Evolutionary conservation across 2,329 filamentous ascomycete species (phyloP).

Genomic region (Cladorrhinum sp.): DNA sequence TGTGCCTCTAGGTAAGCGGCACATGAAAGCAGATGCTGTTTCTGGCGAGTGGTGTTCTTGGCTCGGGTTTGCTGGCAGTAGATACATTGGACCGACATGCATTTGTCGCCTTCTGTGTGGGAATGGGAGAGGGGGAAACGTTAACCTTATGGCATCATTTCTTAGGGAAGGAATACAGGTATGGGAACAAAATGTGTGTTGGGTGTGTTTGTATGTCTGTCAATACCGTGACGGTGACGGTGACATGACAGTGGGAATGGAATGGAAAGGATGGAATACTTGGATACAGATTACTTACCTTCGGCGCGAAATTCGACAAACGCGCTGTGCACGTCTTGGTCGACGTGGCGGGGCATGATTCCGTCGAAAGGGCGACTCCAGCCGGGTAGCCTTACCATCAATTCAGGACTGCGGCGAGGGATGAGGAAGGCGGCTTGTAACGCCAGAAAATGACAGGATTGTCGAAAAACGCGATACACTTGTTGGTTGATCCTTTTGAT

Average conservation of each 20-base stretch:
- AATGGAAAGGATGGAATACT: constrained; percentile 8
- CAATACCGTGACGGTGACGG: constrained; percentile 10
- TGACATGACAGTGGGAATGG: background rate
- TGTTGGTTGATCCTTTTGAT: background rate
- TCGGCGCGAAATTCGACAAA: constrained; percentile 25
- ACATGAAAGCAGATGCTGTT: constrained; percentile 27
- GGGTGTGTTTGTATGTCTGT: background rate
- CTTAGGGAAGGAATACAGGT: no score
- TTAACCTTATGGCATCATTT: background rate
- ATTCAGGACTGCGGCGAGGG: background rate
- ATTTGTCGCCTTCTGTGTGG: constrained; percentile 18
- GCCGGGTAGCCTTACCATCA: background rate
- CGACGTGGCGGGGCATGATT: constrained; percentile 24
- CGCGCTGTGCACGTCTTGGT: constrained; percentile 24
- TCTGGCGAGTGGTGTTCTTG: constrained; percentile 30
- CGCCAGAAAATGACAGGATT: background rate
- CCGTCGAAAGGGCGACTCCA: constrained; percentile 4
- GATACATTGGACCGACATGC: constrained; percentile 26
- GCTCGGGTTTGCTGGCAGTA: constrained; percentile 26
- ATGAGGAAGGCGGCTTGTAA: background rate
- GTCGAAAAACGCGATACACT: background rate
- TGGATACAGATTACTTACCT: constrained; percentile 14
- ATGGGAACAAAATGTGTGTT: no score
- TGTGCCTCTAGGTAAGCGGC: constrained; percentile 25
- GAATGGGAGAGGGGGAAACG: constrained; percentile 1